Percentiles rank a stretch among this genome's conserved stretches.
Evolutionary conservation across 192 early-diverging fungal genomes (phyloP).

Genomic region (Entomortierella parvispora): DNA sequence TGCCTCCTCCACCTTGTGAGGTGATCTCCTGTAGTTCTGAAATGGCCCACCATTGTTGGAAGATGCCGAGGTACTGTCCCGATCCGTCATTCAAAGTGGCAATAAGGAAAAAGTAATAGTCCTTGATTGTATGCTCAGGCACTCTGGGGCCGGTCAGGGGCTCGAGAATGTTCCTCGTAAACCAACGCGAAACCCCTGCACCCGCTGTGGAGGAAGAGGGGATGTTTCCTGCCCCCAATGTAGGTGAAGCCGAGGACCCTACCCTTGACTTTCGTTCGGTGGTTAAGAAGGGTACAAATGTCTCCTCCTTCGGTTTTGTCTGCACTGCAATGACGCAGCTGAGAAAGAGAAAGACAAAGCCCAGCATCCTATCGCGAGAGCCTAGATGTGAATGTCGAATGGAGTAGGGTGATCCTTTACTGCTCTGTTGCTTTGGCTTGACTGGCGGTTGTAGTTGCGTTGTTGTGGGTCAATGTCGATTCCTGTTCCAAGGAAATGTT

Average conservation of each 20-base stretch:
- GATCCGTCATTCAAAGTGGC: conserved; percentile 43
- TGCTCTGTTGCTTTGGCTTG: no score
- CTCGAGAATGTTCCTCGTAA: conserved; percentile 40
- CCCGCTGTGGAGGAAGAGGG: neutral
- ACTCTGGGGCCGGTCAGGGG: conserved; percentile 34
- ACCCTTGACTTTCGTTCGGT: conserved; percentile 22
- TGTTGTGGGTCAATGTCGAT: no score
- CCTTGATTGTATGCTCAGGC: conserved; percentile 43
- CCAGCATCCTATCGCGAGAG: conserved; percentile 24
- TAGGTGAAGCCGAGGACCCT: neutral
- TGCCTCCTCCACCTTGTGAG: neutral
- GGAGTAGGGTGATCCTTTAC: no score
- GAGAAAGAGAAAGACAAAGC: conserved; percentile 22
- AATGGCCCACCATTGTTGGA: conserved; percentile 45
- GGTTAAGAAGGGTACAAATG: conserved; percentile 38
- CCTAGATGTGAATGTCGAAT: no score
- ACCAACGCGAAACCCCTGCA: conserved; percentile 32
- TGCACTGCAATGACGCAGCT: conserved; percentile 30
- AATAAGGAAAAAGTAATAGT: conserved; percentile 49
- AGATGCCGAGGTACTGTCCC: conserved; percentile 48
- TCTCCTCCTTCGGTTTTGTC: conserved; percentile 42
- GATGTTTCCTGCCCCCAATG: neutral
- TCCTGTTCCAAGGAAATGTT: no score
- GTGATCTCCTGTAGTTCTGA: conserved; percentile 40
- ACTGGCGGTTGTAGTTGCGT: no score